Base-by-base conservation (phyloP, 257 asterid species). In the Fraxinus cuspidata region DNA sequence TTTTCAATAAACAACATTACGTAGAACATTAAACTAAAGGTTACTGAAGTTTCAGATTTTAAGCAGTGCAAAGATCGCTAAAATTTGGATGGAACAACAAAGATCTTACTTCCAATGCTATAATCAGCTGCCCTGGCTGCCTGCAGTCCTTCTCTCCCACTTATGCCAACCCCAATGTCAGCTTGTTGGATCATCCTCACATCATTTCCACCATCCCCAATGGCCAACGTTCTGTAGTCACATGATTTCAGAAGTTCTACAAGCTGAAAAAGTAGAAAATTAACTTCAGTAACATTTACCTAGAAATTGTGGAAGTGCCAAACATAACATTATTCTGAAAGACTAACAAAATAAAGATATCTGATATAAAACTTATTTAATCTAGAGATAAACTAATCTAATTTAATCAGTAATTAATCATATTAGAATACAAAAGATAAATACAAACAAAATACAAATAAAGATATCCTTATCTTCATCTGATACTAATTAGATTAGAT, bases 61-160 rank as follows among this genome's bases (percentile, higher is more conserved):
- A 74, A 75, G 69, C 76, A 81, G 66, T 8, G 28, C 18, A 76
- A 49, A 74, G 68, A 53, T 70, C 68, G 74, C 35, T 53, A 64
- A 25, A 74, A 67, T 35, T 72, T 64, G 53, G 35, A 49, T 32
- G 77, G 76, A 32, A 49, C 44, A 71, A 72, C 70, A 67, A 80
- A 79, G 38, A 76, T 80, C 98, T 86, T 86, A 96, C 99, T 93
- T 83, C 98, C 99, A 84, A 96, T 93, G 87, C 98, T 96, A 87
- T 96, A 96, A 85, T 96, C 99, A 84, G 99, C 99, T 81, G 99
- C 99, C 84, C 99, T 89, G 79, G 99, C 97, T 25, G 99, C 99
- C 86, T 96, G 99, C 84, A 96, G 84, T 80, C 99, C 99, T 90
- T 96, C 99, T 86, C 97, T 89, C 78, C 99, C 99, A 80, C 99